phyloP scores from a whole-genome alignment of 345 rosid species.

The Pistacia atlantica region DNA sequence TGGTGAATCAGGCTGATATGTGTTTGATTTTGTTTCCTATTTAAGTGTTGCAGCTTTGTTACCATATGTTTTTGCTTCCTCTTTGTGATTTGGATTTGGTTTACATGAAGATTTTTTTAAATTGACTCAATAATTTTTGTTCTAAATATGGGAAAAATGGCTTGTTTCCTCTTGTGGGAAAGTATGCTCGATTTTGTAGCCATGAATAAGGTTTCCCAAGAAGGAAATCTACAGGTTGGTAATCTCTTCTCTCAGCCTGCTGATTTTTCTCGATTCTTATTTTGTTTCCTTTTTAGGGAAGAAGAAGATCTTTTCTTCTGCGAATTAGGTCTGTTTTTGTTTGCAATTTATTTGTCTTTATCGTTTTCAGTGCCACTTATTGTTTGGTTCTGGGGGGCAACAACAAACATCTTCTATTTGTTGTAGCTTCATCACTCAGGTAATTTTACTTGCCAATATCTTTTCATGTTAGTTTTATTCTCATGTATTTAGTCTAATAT shows the following conservation, averaged over 20 bases:
- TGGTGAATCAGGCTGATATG: not conserved
- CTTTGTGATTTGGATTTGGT: not conserved
- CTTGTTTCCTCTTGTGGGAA: constrained; percentile 29
- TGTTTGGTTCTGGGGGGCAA: constrained; percentile 23
- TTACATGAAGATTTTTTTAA: not conserved
- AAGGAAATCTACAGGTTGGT: constrained; percentile 25
- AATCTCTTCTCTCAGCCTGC: constrained; percentile 7
- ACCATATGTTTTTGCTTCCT: not conserved
- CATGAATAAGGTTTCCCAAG: constrained; percentile 2
- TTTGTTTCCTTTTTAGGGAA: constrained; percentile 18
- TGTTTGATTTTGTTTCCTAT: constrained; percentile 4
- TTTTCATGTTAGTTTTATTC: constrained; percentile 12
- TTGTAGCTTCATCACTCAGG: constrained; percentile 25
- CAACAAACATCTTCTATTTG: constrained; percentile 8
- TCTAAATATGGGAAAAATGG: constrained; percentile 18
- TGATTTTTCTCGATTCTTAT: constrained; percentile 21
- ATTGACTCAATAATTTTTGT: not conserved
- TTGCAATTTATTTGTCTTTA: not conserved
- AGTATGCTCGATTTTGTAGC: constrained; percentile 17
- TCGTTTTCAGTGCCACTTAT: constrained; percentile 13
- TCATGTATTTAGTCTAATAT: not conserved
- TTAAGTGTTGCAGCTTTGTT: not conserved
- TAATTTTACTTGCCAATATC: constrained; percentile 5
- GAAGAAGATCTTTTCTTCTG: constrained; percentile 3
- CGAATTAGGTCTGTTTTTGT: not conserved